Evolutionary conservation across 331 rosid species (phyloP).

Genomic region (Quercus tomentella): DNA sequence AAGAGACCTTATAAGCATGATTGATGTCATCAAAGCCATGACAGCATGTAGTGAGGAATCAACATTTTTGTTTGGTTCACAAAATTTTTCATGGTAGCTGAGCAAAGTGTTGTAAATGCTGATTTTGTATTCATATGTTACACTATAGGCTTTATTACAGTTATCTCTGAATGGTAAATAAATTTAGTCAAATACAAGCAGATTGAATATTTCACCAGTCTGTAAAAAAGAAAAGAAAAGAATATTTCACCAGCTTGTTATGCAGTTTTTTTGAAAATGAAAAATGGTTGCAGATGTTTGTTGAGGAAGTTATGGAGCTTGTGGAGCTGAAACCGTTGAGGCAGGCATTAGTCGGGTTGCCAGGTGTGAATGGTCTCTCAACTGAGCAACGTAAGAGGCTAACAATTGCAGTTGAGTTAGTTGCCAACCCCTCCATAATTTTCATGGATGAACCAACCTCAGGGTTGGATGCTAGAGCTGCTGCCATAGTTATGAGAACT

Average conservation of each 20-base stretch:
- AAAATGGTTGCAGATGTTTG: conserved; percentile 53
- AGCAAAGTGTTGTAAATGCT: background rate
- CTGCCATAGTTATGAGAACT: conserved; percentile 86
- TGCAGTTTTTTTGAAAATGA: background rate
- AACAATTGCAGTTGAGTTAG: conserved; percentile 80
- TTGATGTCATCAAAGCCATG: too few relatives aligned
- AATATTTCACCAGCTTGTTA: background rate
- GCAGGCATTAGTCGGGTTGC: conserved; percentile 74
- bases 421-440: conserved; percentile 82
- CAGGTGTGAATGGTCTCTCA: conserved; percentile 83
- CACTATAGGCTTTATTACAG: background rate
- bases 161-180: background rate
- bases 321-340: conserved; percentile 69
- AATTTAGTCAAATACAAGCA: background rate
- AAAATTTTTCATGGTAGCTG: too few relatives aligned
- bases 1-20: too few relatives aligned
- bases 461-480: conserved; percentile 89
- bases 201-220: background rate
- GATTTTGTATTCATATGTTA: background rate
- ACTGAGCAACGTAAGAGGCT: conserved; percentile 88
- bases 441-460: conserved; percentile 97
- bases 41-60: too few relatives aligned
- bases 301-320: conserved; percentile 85
- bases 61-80: too few relatives aligned
- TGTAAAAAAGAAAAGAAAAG: too few relatives aligned